Conservation (phyloP, 805 yeast species). For the Candida sphagnicola region DNA sequence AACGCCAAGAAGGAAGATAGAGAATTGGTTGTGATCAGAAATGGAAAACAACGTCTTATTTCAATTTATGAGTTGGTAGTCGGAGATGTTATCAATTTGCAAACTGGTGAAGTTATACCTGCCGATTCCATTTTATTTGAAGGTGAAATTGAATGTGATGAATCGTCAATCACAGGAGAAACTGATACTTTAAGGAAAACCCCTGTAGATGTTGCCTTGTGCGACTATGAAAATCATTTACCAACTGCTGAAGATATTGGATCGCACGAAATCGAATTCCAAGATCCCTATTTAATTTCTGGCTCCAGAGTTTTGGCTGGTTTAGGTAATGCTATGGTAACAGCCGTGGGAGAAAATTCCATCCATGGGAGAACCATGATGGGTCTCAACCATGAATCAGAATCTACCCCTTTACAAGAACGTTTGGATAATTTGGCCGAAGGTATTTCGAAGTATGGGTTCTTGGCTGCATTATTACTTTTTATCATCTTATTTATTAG, state of each 20-base stretch:
- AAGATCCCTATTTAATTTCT: constrained; percentile 84
- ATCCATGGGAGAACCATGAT: constrained; percentile 90
- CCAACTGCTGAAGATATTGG: constrained; percentile 36
- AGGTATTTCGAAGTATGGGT: constrained; percentile 93
- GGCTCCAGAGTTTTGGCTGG: constrained; percentile 90
- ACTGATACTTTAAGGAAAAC: constrained; percentile 73
- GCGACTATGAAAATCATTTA: constrained; percentile 22
- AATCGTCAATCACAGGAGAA: constrained; percentile 92
- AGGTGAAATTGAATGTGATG: constrained; percentile 87
- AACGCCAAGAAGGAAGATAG: constrained; percentile 88
- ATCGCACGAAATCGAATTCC: constrained; percentile 36
- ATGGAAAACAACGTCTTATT: constrained; percentile 62
- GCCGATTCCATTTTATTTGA: constrained; percentile 75
- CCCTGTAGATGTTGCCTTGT: constrained; percentile 45
- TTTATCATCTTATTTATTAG: constrained; percentile 77
- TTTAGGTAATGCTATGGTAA: constrained; percentile 77
- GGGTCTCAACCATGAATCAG: constrained; percentile 70
- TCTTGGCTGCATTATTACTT: constrained; percentile 76
- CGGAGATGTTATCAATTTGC: constrained; percentile 79
- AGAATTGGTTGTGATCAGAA: constrained; percentile 68
- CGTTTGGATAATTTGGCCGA: constrained; percentile 81
- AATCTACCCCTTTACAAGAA: constrained; percentile 84
- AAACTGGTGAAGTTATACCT: constrained; percentile 93
- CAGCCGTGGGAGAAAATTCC: constrained; percentile 88
- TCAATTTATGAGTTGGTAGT: constrained; percentile 75